These are phyloP conservation scores for Cnidoscolus chayamansa DNA, from an alignment of 441 rosid species.

Conservation along the genomic window DNA sequence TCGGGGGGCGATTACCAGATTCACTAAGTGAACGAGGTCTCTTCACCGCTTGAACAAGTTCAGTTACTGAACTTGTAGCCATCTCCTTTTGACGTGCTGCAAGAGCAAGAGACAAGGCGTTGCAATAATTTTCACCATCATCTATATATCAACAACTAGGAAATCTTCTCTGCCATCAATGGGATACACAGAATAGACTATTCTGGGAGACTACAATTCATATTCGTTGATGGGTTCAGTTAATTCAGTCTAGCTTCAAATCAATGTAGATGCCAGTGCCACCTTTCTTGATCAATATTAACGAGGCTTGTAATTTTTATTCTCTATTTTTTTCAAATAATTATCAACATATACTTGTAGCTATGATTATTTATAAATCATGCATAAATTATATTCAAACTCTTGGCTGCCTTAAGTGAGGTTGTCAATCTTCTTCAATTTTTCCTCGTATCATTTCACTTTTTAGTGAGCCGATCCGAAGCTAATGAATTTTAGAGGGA, in stretches of 20 bases:
- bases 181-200: background rate
- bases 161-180: background rate
- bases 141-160: background rate
- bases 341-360: background rate
- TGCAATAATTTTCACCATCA: background rate
- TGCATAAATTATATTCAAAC: too few relatives aligned
- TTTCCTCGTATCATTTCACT: too few relatives aligned
- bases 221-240: background rate
- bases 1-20: slow-evolving; percentile 49
- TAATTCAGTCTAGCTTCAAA: background rate
- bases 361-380: background rate
- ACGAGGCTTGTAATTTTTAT: background rate
- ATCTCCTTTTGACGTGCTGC: slow-evolving; percentile 86
- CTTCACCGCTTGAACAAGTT: slow-evolving; percentile 82
- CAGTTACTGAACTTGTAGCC: slow-evolving; percentile 70
- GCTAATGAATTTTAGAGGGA: too few relatives aligned
- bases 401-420: too few relatives aligned
- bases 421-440: too few relatives aligned
- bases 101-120: background rate
- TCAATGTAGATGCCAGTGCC: too few relatives aligned
- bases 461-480: too few relatives aligned
- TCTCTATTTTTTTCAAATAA: background rate
- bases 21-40: slow-evolving; percentile 81
- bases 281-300: background rate
- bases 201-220: background rate